Conservation (phyloP, 2,329 filamentous ascomycete species). For the Diaporthe vexans region DNA sequence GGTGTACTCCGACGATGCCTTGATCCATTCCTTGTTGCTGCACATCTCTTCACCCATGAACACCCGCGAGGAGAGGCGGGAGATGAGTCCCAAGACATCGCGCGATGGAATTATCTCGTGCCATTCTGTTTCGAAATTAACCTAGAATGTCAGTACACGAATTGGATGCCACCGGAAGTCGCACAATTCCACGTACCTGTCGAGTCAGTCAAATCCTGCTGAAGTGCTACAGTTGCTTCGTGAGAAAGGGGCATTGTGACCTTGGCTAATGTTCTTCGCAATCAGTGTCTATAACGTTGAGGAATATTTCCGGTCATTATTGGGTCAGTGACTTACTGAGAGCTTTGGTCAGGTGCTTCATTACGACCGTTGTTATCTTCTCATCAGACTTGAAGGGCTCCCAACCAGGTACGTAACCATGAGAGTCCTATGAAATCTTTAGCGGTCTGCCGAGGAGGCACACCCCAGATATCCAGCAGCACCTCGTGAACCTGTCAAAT, state of each 20-base stretch:
- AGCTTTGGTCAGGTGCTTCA: constrained; percentile 20
- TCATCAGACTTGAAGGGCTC: constrained; percentile 24
- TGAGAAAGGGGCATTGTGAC: constrained; percentile 27
- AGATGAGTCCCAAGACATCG: constrained; percentile 48
- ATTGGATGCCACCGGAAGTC: background rate
- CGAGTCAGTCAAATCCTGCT: constrained; percentile 10
- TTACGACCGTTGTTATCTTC: background rate
- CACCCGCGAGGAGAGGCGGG: constrained; percentile 49
- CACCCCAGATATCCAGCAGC: background rate
- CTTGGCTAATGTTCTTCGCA: background rate
- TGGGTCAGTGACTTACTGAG: constrained; percentile 14
- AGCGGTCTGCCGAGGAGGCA: background rate
- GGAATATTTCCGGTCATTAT: background rate
- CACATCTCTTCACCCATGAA: constrained; percentile 50
- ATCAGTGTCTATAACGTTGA: background rate
- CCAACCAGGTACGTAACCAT: constrained; percentile 33
- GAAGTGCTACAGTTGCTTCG: constrained; percentile 21
- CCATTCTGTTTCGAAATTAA: constrained; percentile 43
- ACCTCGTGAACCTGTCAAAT: background rate
- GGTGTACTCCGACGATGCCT: constrained; percentile 44
- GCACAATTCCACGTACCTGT: background rate
- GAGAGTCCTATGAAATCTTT: constrained; percentile 1
- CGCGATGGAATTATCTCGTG: constrained; percentile 51
- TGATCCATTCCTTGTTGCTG: constrained; percentile 46
- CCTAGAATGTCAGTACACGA: too few species aligned